Evolutionary conservation across 345 rosid species (phyloP).

Genomic region (Draba incana): DNA sequence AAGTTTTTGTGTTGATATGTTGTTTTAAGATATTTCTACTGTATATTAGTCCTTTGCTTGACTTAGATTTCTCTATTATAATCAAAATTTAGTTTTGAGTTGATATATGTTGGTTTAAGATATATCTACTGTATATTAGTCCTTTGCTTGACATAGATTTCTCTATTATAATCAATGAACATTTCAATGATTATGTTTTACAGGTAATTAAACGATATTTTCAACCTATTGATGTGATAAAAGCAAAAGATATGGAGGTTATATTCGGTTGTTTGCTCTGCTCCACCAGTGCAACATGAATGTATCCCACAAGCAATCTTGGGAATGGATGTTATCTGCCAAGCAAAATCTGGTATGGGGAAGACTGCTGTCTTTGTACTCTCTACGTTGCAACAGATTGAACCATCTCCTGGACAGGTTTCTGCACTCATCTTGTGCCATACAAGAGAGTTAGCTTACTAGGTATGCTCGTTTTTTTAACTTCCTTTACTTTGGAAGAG

Average conservation of each 20-base stretch:
- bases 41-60: no score
- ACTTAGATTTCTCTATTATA: no score
- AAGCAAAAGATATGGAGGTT: slow-evolving; percentile 68
- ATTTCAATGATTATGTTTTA: neutral
- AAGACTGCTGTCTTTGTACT: slow-evolving; percentile 97
- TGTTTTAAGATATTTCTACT: neutral
- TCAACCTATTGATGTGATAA: slow-evolving; percentile 60
- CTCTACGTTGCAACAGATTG: slow-evolving; percentile 90
- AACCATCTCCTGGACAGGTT: slow-evolving; percentile 93
- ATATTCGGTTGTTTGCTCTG: slow-evolving; percentile 84
- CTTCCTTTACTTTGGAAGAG: neutral
- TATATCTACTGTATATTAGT: neutral
- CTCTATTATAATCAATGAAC: neutral
- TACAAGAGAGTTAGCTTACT: slow-evolving; percentile 96
- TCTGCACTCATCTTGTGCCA: slow-evolving; percentile 91
- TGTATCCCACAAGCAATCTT: slow-evolving; percentile 99
- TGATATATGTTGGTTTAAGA: no score
- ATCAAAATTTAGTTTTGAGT: no score
- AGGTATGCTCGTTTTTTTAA: slow-evolving; percentile 51
- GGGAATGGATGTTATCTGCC: slow-evolving; percentile 99
- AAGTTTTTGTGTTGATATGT: no score
- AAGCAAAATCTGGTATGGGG: slow-evolving; percentile 99
- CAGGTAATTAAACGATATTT: slow-evolving; percentile 33
- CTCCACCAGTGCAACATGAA: slow-evolving; percentile 96
- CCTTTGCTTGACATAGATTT: neutral